Evolutionary conservation across 2,329 filamentous ascomycete genomes (phyloP).

Genomic region (Pseudogymnoascus sp.): DNA sequence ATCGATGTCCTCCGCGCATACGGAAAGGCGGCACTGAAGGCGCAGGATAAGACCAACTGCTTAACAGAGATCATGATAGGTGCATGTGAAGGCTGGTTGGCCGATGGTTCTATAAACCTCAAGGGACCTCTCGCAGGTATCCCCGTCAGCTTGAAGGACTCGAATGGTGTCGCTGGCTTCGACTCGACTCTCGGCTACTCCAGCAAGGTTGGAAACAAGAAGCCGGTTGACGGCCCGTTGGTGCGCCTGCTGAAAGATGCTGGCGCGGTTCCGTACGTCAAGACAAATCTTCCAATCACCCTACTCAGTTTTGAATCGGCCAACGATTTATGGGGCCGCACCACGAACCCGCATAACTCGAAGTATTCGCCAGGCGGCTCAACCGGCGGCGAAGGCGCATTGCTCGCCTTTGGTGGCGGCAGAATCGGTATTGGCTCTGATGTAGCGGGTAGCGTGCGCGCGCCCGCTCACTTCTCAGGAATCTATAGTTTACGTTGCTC

Average conservation of each 20-base stretch:
- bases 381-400: slow-evolving; percentile 60
- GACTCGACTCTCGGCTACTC: slow-evolving; percentile 80
- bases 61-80: slow-evolving; percentile 78
- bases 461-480: slow-evolving; percentile 81
- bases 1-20: slow-evolving; percentile 74
- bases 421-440: slow-evolving; percentile 86
- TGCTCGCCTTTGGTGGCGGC: slow-evolving; percentile 70
- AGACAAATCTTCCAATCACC: slow-evolving; percentile 83
- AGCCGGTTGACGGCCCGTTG: slow-evolving; percentile 63
- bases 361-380: slow-evolving; percentile 83
- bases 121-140: slow-evolving; percentile 79
- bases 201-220: slow-evolving; percentile 58
- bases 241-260: slow-evolving; percentile 75
- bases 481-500: slow-evolving; percentile 83
- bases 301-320: slow-evolving; percentile 30
- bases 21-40: slow-evolving; percentile 74
- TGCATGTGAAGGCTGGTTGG: slow-evolving; percentile 66
- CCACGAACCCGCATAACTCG: slow-evolving; percentile 73
- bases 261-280: slow-evolving; percentile 83
- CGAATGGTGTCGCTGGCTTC: slow-evolving; percentile 71
- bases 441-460: slow-evolving; percentile 80
- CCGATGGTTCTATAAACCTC: slow-evolving; percentile 53
- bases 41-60: slow-evolving; percentile 81
- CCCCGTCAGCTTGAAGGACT: slow-evolving; percentile 76
- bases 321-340: slow-evolving; percentile 71